Base-by-base conservation (phyloP, 805 yeast species). In the Saturnispora mendoncae region DNA sequence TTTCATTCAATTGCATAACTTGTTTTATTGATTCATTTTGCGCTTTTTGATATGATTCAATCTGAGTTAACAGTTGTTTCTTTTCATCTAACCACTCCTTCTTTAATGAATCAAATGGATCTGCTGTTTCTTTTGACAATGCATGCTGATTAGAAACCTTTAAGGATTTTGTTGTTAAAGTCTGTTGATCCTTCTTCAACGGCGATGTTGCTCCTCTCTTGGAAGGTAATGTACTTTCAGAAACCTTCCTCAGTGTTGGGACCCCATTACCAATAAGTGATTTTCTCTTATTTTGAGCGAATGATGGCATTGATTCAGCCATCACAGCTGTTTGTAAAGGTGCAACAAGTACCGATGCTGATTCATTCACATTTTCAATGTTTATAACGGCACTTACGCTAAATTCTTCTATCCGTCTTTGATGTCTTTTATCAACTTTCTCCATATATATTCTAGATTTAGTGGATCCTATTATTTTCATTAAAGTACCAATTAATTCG, bases 401-500 rank as follows among this genome's bases (percentile, higher is more conserved):
- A 39, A 71, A 74, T 24, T 78, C 80, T 32, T 65, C 64, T 28
- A 90, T 81, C 54, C 86, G 85, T 40, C 69, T 68, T 29, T 61
- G 51, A 58, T 72, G 74, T 57, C 90, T 77, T 50, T 78, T 72
- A 53, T 90, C 97, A 36, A 90, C 66, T n/a, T 72, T 72, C 14
- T 77, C 87, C 41, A 85, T 56, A 36, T 70, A 70, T 3, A 71
- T 66, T 38, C 65, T 74, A 48, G 86, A 61, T 39, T 75, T 79
- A 39, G 87, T 66, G 52, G 76, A 81, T 0, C 95, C 96, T 12
- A 79, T 69, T n/a, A 86, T 71, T 58, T 83, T 85, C 80, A 84
- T 80, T 38, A 87, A 59, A 0, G 84, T 76, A 6, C 96, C 97
- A 28, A 87, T 71, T 50, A 79, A 68, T 52, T 80, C 84, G 34